Evolutionary conservation across 306 rosid species (phyloP), one percentile per base, ranked within the genome.

Genomic region (Biancaea sappan): DNA sequence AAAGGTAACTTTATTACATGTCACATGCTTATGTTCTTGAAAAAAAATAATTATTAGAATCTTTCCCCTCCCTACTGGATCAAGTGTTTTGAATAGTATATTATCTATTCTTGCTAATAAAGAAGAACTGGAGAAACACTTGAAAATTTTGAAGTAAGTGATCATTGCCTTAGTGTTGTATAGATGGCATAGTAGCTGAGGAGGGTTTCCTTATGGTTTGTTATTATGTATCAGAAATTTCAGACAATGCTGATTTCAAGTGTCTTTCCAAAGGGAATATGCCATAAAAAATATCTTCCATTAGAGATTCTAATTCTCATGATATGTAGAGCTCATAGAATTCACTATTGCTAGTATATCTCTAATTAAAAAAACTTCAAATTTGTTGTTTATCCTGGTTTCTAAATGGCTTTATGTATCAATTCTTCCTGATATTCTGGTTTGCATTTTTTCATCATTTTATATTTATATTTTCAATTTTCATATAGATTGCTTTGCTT

Each of bases 111-210:
- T 75, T 44, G 79, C 77, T 3, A 89, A 88, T 63, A 88, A 88
- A 82, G 91, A 77, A 28, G 83, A 80, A 38, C 34, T 88, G 76
- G 91, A 88, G 84, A 80, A 71, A 74, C 77, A 80, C 43, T 73
- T 88, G 51, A 79, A 75, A 81, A 79, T 68, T 69, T 52, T 77
- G 53, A 48, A 48, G 53, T 48, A n/a, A 50, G 22, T 18, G 56
- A 47, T 50, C 12, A 50, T 18, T 50, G 19, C 56, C 19, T 19
- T 50, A 12, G 25, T 50, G 26, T 18, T 50, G 10, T 2, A 46
- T 50, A 50, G 56, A 19, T 50, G 26, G n/a, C 4, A 8, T 5
- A 12, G 25, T 8, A 1, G 56, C 26, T 50, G 12, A 50, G 26
- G 25, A n/a, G n/a, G 56, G 56, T 18, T 6, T n/a, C 10, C 25